Evolutionary conservation across 192 early-diverging fungal species (phyloP), one percentile per base, ranked within the genome.

Genomic region (Coemansia reversa): DNA sequence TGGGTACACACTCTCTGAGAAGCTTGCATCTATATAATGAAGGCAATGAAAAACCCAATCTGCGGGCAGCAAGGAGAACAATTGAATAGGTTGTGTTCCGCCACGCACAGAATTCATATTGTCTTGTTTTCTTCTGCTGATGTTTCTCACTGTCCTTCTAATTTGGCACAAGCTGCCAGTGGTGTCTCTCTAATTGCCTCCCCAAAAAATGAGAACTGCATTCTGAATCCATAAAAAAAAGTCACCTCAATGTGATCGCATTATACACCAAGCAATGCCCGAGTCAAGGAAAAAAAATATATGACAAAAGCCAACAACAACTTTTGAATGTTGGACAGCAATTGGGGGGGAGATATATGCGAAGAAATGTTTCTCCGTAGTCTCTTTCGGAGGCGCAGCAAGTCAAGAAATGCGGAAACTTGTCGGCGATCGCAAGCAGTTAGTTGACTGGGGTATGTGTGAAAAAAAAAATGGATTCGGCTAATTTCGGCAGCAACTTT

Each of bases 1-100:
- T 45, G 39, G 12, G 39, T 11, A 12, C 14, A 2, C 16, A 14
- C 39, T 16, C 39, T 45, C 39, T 14, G 14, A 45, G 16, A 14
- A 45, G 39, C 14, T 27, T 9, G 39, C 39, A 45, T 16, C 39
- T 16, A 45, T 45, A 45, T 45, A 45, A 52, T 22, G 51, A 52
- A 27, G 22, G 51, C 22, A 52, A 52, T 52, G 25, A 52, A 27
- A 12, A 12, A 27, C 51, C 51, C 51, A 52, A 52, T 30, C 24
- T 51, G 48, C 48, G 55, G 32, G 16, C 55, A 57, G 52, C 55
- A n/a, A 33, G 27, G 32, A 30, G 24, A 57, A 57, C 51, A 52
- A 52, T 52, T 4, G 12, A 27, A 20, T 22, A 24, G 39, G 39
- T 54, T 25, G 23, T 20, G 24, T 25, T 5, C 52, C 25, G 25